Conservation (phyloP, 1,284 basidiomycete genomes). For the Trichosporon ovoides region DNA sequence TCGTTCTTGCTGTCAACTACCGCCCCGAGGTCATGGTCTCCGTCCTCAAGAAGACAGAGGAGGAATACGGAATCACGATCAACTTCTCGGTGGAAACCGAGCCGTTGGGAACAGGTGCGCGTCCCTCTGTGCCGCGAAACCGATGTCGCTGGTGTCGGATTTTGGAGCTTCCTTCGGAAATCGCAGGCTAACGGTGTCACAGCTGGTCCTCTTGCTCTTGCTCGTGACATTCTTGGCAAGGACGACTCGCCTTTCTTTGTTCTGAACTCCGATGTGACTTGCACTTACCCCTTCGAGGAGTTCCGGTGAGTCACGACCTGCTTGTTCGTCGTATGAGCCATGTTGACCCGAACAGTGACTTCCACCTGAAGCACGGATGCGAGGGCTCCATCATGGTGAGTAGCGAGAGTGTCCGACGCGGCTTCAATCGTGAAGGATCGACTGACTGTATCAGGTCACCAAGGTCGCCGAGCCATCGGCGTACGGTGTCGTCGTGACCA, state of each 20-base stretch:
- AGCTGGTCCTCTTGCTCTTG: conserved; percentile 55
- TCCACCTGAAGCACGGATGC: conserved; percentile 53
- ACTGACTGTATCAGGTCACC: conserved; percentile 41
- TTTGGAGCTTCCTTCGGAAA: neutral
- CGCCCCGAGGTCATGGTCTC: conserved; percentile 55
- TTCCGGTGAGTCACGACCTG: conserved; percentile 42
- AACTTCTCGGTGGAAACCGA: conserved; percentile 55
- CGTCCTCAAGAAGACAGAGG: conserved; percentile 54
- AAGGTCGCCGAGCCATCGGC: conserved; percentile 56
- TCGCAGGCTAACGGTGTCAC: neutral
- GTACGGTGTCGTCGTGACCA: conserved; percentile 55
- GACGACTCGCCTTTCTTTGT: conserved; percentile 56
- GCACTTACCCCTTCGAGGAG: conserved; percentile 54
- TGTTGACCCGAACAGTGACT: conserved; percentile 44
- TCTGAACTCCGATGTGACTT: conserved; percentile 56
- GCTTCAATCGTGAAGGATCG: conserved; percentile 49
- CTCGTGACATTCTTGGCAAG: conserved; percentile 53
- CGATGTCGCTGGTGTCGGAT: neutral
- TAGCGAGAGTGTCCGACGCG: conserved; percentile 51
- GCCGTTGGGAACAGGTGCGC: conserved; percentile 54
- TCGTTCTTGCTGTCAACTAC: conserved; percentile 56
- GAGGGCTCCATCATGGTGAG: conserved; percentile 55
- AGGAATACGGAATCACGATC: conserved; percentile 55
- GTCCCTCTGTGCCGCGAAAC: neutral
- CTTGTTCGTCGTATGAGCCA: neutral